Percentiles rank a stretch among this genome's conserved stretches.
Evolutionary conservation across 208 protist genomes (phyloP).

Genomic region (Leptomonas pyrrhocoris): DNA sequence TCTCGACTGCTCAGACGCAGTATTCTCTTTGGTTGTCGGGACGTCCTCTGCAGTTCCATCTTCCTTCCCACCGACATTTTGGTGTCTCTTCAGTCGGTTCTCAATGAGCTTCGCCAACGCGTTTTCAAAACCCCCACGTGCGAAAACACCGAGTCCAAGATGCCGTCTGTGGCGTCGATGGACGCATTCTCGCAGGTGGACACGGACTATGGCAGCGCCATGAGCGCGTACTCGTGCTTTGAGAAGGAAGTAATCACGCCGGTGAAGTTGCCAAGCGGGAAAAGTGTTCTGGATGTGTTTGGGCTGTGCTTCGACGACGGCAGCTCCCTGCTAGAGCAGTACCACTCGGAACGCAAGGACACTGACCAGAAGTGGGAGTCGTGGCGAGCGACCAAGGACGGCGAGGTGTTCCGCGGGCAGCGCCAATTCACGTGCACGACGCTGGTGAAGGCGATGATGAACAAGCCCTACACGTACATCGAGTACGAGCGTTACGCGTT

Average conservation of each 20-base stretch:
- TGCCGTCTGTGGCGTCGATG: conserved; percentile 47
- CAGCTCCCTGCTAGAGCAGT: conserved; percentile 42
- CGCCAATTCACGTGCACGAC: conserved; percentile 63
- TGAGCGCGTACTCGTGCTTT: conserved; percentile 58
- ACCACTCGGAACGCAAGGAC: conserved; percentile 54
- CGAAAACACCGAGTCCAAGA: conserved; percentile 50
- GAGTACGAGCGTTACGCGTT: conserved; percentile 74
- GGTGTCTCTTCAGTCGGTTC: background rate
- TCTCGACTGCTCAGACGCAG: background rate
- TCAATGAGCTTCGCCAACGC: conserved; percentile 10
- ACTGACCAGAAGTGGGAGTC: conserved; percentile 54
- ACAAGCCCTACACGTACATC: conserved; percentile 51
- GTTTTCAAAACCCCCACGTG: conserved; percentile 47
- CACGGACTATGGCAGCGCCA: conserved; percentile 64
- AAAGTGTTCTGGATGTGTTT: conserved; percentile 65
- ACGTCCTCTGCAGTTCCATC: background rate
- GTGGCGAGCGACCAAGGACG: conserved; percentile 47
- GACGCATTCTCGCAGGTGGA: conserved; percentile 57
- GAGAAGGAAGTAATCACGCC: conserved; percentile 57
- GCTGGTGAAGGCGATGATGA: conserved; percentile 59
- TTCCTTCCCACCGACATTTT: background rate
- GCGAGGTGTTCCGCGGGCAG: conserved; percentile 53
- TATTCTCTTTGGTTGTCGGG: background rate
- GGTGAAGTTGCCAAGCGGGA: conserved; percentile 44
- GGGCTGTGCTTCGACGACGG: conserved; percentile 63